Base-by-base conservation (phyloP, 495 filamentous ascomycete species). In the Tetracladium marchalianum region DNA sequence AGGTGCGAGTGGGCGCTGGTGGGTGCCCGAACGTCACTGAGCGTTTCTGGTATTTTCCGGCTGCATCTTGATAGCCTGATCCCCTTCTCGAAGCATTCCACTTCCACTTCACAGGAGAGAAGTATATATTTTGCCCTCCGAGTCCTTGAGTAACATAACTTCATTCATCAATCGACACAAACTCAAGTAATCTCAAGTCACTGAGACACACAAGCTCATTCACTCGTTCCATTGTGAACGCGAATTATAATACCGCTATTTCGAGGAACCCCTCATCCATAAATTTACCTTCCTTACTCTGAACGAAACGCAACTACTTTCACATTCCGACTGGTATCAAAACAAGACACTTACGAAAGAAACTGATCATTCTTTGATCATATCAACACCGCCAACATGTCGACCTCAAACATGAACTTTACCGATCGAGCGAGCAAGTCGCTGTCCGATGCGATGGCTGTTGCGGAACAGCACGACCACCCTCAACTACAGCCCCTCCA, bases 361-460 rank as follows among this genome's bases (percentile, higher is more conserved):
- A 17, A n/a, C 43, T 57, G 54, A 57, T 57, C 47, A 46, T 11
- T 19, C 18, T 18, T 39, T 48, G 50, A 57, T 52, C 40, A 50
- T 35, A 36, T n/a, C n/a, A 27, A 27, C 12, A 18, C 27, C 18
- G 35, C 12, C 60, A 68, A 41, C 8, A 76, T 76, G 74, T 66
- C 60, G 56, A 65, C 71, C 27, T 66, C 71, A 31, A 56, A 53
- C 24, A 82, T 85, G 78, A 80, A 93, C 56, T 93, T 94, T 59
- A 98, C 92, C 49, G 92, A 97, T 61, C 73, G 86, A 66, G 92
- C 85, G 42, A 82, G 86, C 62, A 83, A 88, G 68, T 81, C 92
- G 53, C 67, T 98, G 60, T 77, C 81, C 48, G 92, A 95, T 63
- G 83, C 90, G 60, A 83, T 85, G 66, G 71, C 72, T 34, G 74